Evolutionary conservation across 176 grass and related monocot species (phyloP).

Genomic region (Oryza meridionalis): DNA sequence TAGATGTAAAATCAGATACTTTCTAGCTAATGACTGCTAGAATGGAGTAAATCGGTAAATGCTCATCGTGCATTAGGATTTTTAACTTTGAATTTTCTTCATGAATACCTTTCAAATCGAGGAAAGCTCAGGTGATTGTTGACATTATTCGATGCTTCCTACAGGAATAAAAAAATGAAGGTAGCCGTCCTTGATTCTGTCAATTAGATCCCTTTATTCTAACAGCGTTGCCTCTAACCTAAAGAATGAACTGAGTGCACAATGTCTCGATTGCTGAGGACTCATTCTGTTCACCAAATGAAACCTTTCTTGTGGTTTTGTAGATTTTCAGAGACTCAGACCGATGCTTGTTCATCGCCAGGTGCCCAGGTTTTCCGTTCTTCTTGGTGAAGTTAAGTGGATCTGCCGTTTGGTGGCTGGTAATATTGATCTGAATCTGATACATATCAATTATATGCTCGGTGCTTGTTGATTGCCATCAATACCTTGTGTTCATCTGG

Average conservation of each 20-base stretch:
- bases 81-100: not conserved
- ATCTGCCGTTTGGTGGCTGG: not conserved
- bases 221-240: not conserved
- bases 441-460: not conserved
- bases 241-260: not conserved
- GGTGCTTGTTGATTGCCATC: not conserved
- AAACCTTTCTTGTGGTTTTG: not conserved
- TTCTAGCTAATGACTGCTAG: not conserved
- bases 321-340: not conserved
- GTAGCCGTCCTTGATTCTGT: conserved; percentile 4
- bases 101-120: conserved; percentile 9
- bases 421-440: not conserved
- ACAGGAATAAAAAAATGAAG: not conserved
- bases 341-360: not conserved
- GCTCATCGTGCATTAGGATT: not conserved
- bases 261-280: not conserved
- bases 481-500: not conserved
- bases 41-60: not conserved
- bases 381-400: not conserved
- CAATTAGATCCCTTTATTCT: conserved; percentile 18
- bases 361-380: not conserved
- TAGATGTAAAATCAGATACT: not conserved
- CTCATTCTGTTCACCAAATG: not conserved
- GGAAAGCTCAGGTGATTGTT: not conserved
- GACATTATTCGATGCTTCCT: not conserved